Base-by-base conservation (phyloP, 352 stramenopile species). In the Plasmopara muralis region DNA sequence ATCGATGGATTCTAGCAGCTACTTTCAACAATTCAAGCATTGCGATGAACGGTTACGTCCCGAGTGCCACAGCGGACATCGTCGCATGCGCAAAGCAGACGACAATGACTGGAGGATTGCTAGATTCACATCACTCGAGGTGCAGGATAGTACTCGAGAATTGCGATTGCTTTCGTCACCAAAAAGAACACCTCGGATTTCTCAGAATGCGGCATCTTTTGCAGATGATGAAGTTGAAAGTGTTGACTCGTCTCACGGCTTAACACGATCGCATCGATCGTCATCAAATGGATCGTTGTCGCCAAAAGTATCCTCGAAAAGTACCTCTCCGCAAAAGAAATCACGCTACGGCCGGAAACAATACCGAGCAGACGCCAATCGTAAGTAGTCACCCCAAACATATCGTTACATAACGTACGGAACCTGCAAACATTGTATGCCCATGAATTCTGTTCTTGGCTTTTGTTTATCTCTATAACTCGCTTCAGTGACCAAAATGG, bases 311-410 rank as follows among this genome's bases (percentile, higher is more conserved):
- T 68, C 54, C 10, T 68, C 64, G 5, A 66, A 55, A 60, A 50
- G 50, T 54, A 59, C 45, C n/a, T 77, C 55, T 29, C 52, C 67
- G 4, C 62, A 64, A 18, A 81, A 81, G 53, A 89, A 86, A 43
- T 16, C 20, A 29, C 66, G 79, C 29, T 92, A 92, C 46, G 82
- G 79, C 1, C 64, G 79, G 16, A 89, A 88, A 56, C 74, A 90
- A 53, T 90, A 90, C 55, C 77, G 77, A 35, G 76, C 79, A 8
- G 78, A 86, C 43, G 81, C 64, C 16, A 72, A 57, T 37, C 72
- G 75, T 42, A 85, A 83, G 57, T 85, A 86, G 37, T 15, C 13
- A 15, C 15, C 16, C 7, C 25, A 43, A 47, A 38, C 15, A 28
- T 51, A 53, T 25, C 30, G 8, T 18, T 59, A 55, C 16, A 57